Evolutionary conservation across 2,329 filamentous ascomycete species (phyloP).

Genomic region (Hortaea sp.): DNA sequence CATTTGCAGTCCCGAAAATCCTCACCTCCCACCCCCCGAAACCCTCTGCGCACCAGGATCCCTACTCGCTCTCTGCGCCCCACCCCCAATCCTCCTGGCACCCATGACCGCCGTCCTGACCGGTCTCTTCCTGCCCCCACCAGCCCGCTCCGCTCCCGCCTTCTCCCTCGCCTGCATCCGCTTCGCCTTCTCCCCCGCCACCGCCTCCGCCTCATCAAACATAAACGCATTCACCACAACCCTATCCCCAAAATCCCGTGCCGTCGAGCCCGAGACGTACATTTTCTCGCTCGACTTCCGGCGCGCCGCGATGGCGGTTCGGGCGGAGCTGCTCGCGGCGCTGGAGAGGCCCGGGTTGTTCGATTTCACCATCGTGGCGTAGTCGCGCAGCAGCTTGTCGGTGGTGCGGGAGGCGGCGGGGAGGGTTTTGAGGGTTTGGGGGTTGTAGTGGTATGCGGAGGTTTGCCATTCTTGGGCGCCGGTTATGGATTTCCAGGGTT

Average conservation of each 20-base stretch:
- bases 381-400: slow-evolving; percentile 11
- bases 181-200: slow-evolving; percentile 4
- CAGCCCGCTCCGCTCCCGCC: slow-evolving; percentile 2
- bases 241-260: slow-evolving; percentile 14
- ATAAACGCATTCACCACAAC: slow-evolving; percentile 13
- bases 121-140: neutral
- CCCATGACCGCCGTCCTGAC: neutral
- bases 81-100: neutral
- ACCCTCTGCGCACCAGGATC: slow-evolving; percentile 1
- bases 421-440: slow-evolving; percentile 10
- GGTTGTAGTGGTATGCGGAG: slow-evolving; percentile 16
- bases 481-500: slow-evolving; percentile 9
- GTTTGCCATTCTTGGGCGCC: slow-evolving; percentile 18
- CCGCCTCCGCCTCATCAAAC: slow-evolving; percentile 10
- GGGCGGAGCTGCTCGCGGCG: slow-evolving; percentile 4
- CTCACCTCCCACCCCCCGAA: slow-evolving; percentile 1
- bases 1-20: neutral
- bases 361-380: slow-evolving; percentile 7
- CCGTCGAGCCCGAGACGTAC: slow-evolving; percentile 8
- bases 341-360: neutral
- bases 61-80: neutral
- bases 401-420: slow-evolving; percentile 9
- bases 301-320: slow-evolving; percentile 6
- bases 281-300: slow-evolving; percentile 8
- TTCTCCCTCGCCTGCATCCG: slow-evolving; percentile 1